Percentiles rank a stretch among this genome's conserved stretches.
phyloP scores from a whole-genome alignment of 192 early-diverging fungal genomes.

The Linnemannia schmuckeri region DNA sequence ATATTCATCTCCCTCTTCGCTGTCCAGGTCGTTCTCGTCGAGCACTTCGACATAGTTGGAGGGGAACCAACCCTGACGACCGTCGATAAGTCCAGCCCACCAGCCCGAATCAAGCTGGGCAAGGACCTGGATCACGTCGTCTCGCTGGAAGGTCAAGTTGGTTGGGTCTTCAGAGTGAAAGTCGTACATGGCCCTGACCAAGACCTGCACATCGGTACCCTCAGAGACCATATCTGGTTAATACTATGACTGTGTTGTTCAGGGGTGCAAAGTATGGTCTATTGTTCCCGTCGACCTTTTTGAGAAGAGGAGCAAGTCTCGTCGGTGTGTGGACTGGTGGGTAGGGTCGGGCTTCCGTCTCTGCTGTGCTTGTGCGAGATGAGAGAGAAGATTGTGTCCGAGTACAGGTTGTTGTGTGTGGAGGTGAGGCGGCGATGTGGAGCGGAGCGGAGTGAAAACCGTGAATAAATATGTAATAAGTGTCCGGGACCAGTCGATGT shows the following conservation, averaged over 20 bases:
- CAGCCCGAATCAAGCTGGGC: conserved; percentile 85
- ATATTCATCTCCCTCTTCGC: conserved; percentile 32
- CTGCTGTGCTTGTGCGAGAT: neutral
- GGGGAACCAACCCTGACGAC: conserved; percentile 82
- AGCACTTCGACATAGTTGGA: conserved; percentile 77
- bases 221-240: conserved; percentile 45
- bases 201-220: conserved; percentile 42
- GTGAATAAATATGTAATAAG: neutral
- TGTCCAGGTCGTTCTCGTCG: conserved; percentile 63
- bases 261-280: no score
- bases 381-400: neutral
- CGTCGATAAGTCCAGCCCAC: conserved; percentile 86
- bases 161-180: conserved; percentile 80
- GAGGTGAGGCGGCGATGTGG: neutral
- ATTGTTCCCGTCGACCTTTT: neutral
- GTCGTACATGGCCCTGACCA: conserved; percentile 82
- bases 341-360: neutral
- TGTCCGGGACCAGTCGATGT: neutral
- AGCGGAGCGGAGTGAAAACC: conserved; percentile 12
- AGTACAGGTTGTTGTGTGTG: neutral
- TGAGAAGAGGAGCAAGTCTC: neutral
- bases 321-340: neutral
- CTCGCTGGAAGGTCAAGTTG: conserved; percentile 78
- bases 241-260: neutral
- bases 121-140: conserved; percentile 86